Base-by-base conservation (phyloP, 2,329 filamentous ascomycete genomes). In the Neonectria magnoliae region DNA sequence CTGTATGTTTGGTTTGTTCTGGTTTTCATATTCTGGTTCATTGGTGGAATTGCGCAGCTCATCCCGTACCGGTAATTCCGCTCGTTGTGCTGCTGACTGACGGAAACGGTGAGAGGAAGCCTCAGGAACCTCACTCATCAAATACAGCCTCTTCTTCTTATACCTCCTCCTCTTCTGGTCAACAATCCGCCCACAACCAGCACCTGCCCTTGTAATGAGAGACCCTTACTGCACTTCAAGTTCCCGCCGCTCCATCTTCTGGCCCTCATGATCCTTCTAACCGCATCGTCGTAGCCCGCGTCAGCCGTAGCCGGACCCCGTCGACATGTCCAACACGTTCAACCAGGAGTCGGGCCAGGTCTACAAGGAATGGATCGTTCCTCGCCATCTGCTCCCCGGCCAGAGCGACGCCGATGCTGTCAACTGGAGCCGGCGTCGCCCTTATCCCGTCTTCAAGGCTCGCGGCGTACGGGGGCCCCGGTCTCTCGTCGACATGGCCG, bases 401-500 rank as follows among this genome's bases (percentile, higher is more conserved):
- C 59, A 59, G 41, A 65, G 65, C 16, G 75, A 75, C 41, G 62
- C 45, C 33, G 66, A 69, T 14, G 53, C 69, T 1, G 68, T 67
- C 50, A 77, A 80, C 69, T 82, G 80, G 80, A 79, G 78, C 29
- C 76, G 77, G 41, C 68, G 68, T 22, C 71, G 72, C 20, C 78
- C 73, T 4, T 74, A 75, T 63, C 74, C 73, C 25, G 33, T 71
- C 25, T 68, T 76, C 45, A 73, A 60, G 53, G 64, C 74, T 48
- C 68, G 71, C 22, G 74, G 75, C 33, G 62, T 57, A 31, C 76
- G 70, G 9, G 81, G 81, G 0, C 75, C 78, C 9, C 76, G 80
- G 4, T 76, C 78, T 36, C 71, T 83, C 27, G 71, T 79, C 18
- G 80, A 81, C 38, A 81, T 81, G 74, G 69, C 76, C n/a, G 77